Percentiles rank a stretch among this genome's conserved stretches.
These are phyloP conservation scores for Odontarrhena argentea DNA, from an alignment of 345 rosid genomes.

Conservation along the genomic window DNA sequence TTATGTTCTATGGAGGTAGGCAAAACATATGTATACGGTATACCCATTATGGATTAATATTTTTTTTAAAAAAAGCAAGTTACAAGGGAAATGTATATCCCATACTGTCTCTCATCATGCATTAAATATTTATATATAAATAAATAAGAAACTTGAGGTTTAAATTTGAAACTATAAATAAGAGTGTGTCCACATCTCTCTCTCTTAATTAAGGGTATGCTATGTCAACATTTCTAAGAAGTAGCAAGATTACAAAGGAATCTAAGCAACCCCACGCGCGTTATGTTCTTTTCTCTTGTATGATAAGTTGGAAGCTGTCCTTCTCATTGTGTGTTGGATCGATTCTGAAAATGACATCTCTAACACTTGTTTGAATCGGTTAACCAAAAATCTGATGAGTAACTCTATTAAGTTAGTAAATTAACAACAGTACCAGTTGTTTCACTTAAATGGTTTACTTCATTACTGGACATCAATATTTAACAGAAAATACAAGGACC, in stretches of 20 bases:
- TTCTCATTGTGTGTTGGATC: conserved; percentile 37
- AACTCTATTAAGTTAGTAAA: neutral
- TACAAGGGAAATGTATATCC: conserved; percentile 37
- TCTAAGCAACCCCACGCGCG: conserved; percentile 43
- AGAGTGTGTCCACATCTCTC: neutral
- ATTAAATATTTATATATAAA: conserved; percentile 25
- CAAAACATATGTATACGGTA: conserved; percentile 10
- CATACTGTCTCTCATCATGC: conserved; percentile 36
- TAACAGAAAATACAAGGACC: too few species aligned
- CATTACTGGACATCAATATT: neutral
- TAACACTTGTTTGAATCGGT: conserved; percentile 3
- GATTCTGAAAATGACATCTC: conserved; percentile 12
- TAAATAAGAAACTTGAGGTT: conserved; percentile 2
- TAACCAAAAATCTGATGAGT: conserved; percentile 1
- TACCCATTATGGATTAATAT: conserved; percentile 23
- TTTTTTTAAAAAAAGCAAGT: neutral
- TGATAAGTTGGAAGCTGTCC: conserved; percentile 38
- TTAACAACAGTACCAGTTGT: neutral
- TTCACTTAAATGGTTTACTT: neutral
- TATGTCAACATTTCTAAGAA: conserved; percentile 35
- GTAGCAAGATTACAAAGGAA: conserved; percentile 41
- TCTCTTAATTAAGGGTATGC: conserved; percentile 14
- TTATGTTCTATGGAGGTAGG: conserved; percentile 21
- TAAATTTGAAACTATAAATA: conserved; percentile 8
- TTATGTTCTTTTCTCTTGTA: conserved; percentile 27